Base-by-base conservation (phyloP, 2,329 filamentous ascomycete species). In the Pseudofabraea citricarpa region DNA sequence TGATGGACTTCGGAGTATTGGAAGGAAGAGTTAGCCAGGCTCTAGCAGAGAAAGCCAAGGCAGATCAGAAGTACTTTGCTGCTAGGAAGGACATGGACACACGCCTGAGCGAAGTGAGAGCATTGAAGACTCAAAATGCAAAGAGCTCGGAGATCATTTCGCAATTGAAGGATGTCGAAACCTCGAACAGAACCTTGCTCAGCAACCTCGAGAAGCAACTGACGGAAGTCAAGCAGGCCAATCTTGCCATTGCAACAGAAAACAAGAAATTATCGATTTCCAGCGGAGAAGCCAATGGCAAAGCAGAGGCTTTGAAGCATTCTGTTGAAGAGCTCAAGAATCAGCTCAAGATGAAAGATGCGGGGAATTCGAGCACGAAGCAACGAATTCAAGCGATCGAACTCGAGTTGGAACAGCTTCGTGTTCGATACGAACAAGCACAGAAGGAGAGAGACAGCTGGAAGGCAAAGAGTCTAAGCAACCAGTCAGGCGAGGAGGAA, bases 11-110 rank as follows among this genome's bases (percentile, higher is more conserved):
- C 41, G 71, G 74, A 5, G 73, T 76, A 4, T 70, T 89, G 59
- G 90, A 97, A 66, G 90, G 95, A 44, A 86, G 85, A 49, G 72
- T 91, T 27, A 70, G 79, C 15, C 73, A 86, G 19, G 69, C 94
- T 16, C 80, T 79, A 31, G 87, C 89, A 0, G 90, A 98, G 66
- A 98, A 98, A 70, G 83, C 85, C 52, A 97, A 96, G 65, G 91
- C 91, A 1, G 93, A 98, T 59, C 91, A 97, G 60, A 97, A 97
- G 66, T 98, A 95, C 62, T 97, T 97, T 64, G 88, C 87, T 1
- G 89, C 90, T 7, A 90, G 95, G 74, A 96, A 95, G 62, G 85
- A 90, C 54, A 94, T 91, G 59, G 91, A 97, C 58, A 83, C 86
- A 35, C 78, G 89, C 40, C 85, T 90, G 45, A 75, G 79, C 46